Base-by-base conservation (phyloP, 2,329 filamentous ascomycete species). In the Lachnellula suecica region DNA sequence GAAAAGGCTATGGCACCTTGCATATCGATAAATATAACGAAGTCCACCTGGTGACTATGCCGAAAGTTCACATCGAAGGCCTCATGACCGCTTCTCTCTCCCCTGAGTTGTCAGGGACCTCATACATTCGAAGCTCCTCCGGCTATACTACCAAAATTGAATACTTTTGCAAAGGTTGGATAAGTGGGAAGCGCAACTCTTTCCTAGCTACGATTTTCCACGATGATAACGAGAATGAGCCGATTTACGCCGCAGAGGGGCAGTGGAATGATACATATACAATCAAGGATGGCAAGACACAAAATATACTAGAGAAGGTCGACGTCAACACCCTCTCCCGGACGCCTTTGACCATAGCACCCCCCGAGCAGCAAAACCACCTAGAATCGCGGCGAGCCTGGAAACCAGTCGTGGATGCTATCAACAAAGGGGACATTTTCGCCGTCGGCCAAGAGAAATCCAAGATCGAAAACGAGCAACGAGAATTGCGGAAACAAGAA, bases 151-250 rank as follows among this genome's bases (percentile, higher is more conserved):
- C 90, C 58, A 91, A 90, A 73, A 88, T 97, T 64, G 90, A 96
- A 69, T 99, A 96, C 75, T 87, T 83, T 51, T 91, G 91, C 65
- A 93, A 90, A 70, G 93, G 93, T 47, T 99, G 93, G 93, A 72
- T 99, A 4, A 90, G 88, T 40, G 94, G 93, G 61, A 95, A 94
- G 78, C 96, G 95, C 76, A 97, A 97, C 75, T 87, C 80, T 45
- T 90, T 97, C 68, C 82, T 77, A 13, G 93, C 91, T 10, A 78
- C 76, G n/a, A 71, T 97, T 44, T 91, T 87, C 73, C 78, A 75
- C 27, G 83, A 89, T 71, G 71, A 83, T 74, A 74, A 76, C 51
- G 89, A 85, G 70, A 87, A 86, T 69, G 85, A 88, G 47, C 80
- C 84, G 55, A 76, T 86, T 47, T 97, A 92, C 77, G 89, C 84